phyloP scores from a whole-genome alignment of 1,284 basidiomycete species.

The Puccinia novopanici region DNA sequence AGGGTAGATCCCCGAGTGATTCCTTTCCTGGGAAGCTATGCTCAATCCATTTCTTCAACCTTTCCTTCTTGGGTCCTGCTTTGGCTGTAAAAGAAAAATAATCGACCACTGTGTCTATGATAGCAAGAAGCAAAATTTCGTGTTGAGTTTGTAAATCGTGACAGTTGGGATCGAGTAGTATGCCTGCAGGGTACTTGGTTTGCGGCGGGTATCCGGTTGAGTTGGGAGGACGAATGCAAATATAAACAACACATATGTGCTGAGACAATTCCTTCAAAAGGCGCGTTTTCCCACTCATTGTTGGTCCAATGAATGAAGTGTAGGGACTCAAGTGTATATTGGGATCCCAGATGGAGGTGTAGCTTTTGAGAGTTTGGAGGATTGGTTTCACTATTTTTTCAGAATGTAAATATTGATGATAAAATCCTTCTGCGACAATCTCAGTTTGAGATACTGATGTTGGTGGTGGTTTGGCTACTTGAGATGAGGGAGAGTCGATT shows the following conservation, averaged over 20 bases:
- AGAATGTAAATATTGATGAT: no score
- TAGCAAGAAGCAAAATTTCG: background rate
- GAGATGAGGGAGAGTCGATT: no score
- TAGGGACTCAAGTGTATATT: no score
- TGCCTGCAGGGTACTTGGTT: background rate
- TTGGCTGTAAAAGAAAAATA: background rate
- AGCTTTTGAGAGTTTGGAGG: background rate
- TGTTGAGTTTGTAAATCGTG: background rate
- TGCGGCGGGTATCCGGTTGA: background rate
- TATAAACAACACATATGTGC: conserved; percentile 3
- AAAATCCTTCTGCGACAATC: no score
- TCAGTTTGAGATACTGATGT: no score
- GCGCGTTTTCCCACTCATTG: background rate
- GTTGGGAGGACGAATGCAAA: background rate
- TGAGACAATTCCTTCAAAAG: background rate
- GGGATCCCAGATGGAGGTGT: no score
- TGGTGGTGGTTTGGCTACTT: no score
- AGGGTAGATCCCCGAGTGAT: background rate
- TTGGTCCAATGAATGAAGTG: background rate
- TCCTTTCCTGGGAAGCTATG: background rate
- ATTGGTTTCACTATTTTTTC: no score
- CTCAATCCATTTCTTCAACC: background rate
- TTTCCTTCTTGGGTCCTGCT: background rate
- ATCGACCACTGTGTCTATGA: background rate
- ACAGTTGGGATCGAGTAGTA: background rate